These are phyloP conservation scores for Phytophthora constricta DNA, from an alignment of 352 stramenopile genomes.

Conservation along the genomic window DNA sequence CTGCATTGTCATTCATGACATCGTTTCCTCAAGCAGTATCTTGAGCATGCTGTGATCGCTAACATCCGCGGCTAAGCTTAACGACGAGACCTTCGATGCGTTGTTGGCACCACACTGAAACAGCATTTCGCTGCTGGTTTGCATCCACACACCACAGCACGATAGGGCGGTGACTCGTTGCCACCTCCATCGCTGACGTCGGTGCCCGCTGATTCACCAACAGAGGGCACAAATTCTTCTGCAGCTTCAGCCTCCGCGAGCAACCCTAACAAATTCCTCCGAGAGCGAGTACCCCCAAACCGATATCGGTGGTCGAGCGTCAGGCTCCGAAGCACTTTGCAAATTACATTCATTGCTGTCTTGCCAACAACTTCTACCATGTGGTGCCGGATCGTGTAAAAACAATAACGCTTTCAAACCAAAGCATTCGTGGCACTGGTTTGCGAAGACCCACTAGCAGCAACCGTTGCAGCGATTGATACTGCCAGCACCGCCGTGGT, in stretches of 20 bases:
- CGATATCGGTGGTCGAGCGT: no score
- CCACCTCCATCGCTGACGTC: background rate
- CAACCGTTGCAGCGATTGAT: no score
- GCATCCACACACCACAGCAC: background rate
- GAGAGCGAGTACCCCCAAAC: no score
- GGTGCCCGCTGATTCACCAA: background rate
- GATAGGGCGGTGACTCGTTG: background rate
- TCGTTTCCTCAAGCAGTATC: background rate
- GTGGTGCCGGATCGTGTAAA: no score
- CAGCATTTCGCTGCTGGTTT: background rate
- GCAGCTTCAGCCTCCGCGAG: background rate
- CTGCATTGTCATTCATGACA: background rate
- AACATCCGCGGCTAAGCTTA: background rate
- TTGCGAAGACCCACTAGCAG: no score
- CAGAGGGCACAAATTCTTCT: background rate
- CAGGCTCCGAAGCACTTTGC: no score
- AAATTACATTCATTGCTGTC: no score
- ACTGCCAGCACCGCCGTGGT: no score
- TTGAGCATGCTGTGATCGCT: background rate
- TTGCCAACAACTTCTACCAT: no score
- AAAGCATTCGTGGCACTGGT: no score
- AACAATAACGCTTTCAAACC: no score
- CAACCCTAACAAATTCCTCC: background rate
- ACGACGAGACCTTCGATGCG: background rate
- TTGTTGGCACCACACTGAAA: constrained; percentile 3